Evolutionary conservation across 352 stramenopile species (phyloP).

Genomic region (Phytophthora pinifolia): DNA sequence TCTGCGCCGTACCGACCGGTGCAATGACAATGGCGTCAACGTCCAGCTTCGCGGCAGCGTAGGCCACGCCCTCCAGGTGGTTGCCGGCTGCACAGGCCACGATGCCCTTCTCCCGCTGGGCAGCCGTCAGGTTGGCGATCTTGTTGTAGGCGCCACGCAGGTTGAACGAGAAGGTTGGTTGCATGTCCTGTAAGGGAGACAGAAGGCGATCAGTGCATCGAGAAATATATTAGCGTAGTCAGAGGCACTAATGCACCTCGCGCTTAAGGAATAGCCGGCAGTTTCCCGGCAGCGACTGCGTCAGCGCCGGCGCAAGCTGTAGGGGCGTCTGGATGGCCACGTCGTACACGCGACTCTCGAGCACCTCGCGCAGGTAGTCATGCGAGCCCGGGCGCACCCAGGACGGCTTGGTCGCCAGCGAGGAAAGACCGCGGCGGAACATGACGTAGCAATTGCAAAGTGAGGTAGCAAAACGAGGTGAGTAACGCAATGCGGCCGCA

Average conservation of each 20-base stretch:
- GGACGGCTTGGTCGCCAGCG: constrained; percentile 30
- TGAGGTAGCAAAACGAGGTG: background rate
- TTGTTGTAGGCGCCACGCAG: constrained; percentile 98
- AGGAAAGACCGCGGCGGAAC: constrained; percentile 40
- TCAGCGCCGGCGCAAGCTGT: constrained; percentile 54
- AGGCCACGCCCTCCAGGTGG: constrained; percentile 97
- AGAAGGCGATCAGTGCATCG: constrained; percentile 1
- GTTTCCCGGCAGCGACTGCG: constrained; percentile 47
- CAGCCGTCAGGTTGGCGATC: constrained; percentile 92
- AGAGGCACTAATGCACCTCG: constrained; percentile 55
- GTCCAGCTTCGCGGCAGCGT: constrained; percentile 92
- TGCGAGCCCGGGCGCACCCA: constrained; percentile 72
- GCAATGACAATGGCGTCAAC: constrained; percentile 97
- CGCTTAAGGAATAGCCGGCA: constrained; percentile 91
- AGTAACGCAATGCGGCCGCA: background rate
- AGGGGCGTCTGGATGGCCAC: constrained; percentile 79
- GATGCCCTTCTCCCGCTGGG: constrained; percentile 80
- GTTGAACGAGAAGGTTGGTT: constrained; percentile 99
- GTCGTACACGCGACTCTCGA: constrained; percentile 87
- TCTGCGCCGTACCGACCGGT: constrained; percentile 93
- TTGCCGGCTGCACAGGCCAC: constrained; percentile 91
- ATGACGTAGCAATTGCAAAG: constrained; percentile 30
- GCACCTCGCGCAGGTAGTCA: constrained; percentile 76
- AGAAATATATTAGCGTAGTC: background rate
- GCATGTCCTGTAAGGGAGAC: constrained; percentile 80